A percentile compares a stretch with the other conserved stretches of the same genome.
Evolutionary conservation across 495 filamentous ascomycete genomes (phyloP).

Genomic region (Neurospora hispaniola): DNA sequence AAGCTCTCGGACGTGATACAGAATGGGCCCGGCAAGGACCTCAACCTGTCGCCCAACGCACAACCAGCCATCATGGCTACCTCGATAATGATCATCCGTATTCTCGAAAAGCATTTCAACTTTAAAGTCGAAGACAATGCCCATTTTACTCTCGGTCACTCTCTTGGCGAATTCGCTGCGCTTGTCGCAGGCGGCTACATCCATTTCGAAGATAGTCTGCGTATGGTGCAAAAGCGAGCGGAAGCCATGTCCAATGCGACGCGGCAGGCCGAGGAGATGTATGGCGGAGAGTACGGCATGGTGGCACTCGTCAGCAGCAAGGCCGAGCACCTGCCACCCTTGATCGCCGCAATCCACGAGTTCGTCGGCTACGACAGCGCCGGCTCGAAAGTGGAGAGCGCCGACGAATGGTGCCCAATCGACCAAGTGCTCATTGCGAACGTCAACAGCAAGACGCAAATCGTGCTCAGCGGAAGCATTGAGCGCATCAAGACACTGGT

Average conservation of each 20-base stretch:
- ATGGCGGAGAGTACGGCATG: conserved; percentile 82
- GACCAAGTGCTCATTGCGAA: conserved; percentile 89
- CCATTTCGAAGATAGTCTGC: conserved; percentile 63
- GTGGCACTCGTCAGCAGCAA: conserved; percentile 76
- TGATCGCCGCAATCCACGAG: conserved; percentile 66
- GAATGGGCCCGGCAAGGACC: conserved; percentile 59
- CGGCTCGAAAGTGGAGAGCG: conserved; percentile 56
- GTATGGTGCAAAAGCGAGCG: conserved; percentile 65
- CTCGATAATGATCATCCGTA: conserved; percentile 78
- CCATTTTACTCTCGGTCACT: conserved; percentile 83
- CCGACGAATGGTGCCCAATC: conserved; percentile 55
- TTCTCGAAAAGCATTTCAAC: conserved; percentile 76
- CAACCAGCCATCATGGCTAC: conserved; percentile 96
- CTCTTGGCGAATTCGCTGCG: conserved; percentile 89
- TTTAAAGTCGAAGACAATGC: conserved; percentile 58
- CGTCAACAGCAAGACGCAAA: conserved; percentile 91
- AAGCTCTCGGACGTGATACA: conserved; percentile 68
- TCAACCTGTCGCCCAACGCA: conserved; percentile 77
- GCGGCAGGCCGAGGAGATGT: conserved; percentile 44
- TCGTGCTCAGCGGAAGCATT: conserved; percentile 84
- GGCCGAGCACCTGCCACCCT: conserved; percentile 51
- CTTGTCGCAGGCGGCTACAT: conserved; percentile 75
- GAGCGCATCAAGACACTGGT: conserved; percentile 76
- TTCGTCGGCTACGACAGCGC: conserved; percentile 61
- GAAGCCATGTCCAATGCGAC: conserved; percentile 79